Percentiles rank a stretch among this genome's conserved stretches.
These are phyloP conservation scores for Stereum hirsutum DNA, from an alignment of 1,284 basidiomycete genomes.

Conservation along the genomic window DNA sequence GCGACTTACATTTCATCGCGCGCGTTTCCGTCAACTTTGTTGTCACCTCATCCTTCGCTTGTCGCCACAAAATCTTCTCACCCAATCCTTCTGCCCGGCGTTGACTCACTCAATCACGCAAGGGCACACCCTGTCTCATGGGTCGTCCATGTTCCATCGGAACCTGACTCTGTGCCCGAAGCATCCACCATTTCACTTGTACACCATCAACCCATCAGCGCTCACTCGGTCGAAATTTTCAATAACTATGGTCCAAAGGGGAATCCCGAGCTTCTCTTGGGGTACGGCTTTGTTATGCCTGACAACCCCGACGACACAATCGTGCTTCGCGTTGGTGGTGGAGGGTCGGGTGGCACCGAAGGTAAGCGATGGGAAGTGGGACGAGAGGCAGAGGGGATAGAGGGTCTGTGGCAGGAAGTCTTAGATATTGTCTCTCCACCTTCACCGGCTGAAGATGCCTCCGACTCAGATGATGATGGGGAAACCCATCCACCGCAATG, in stretches of 20 bases:
- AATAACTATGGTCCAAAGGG: constrained; percentile 87
- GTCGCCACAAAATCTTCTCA: constrained; percentile 41
- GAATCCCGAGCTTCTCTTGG: constrained; percentile 80
- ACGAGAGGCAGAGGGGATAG: constrained; percentile 40
- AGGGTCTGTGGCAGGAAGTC: constrained; percentile 54
- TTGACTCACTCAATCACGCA: constrained; percentile 80
- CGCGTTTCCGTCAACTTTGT: constrained; percentile 78
- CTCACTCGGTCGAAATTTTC: constrained; percentile 62
- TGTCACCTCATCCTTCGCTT: constrained; percentile 50
- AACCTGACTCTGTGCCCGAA: constrained; percentile 7
- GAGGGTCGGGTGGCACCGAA: constrained; percentile 17
- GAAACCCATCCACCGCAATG: constrained; percentile 5
- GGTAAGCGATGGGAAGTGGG: constrained; percentile 54
- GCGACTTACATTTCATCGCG: constrained; percentile 78
- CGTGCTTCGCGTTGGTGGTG: constrained; percentile 63
- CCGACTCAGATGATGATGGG: constrained; percentile 12
- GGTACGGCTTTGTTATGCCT: constrained; percentile 77
- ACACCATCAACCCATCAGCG: constrained; percentile 30
- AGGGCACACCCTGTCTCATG: constrained; percentile 71
- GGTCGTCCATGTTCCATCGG: constrained; percentile 44
- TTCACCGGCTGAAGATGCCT: constrained; percentile 14
- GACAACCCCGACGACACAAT: constrained; percentile 81
- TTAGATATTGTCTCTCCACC: constrained; percentile 28
- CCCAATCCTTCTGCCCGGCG: constrained; percentile 77
- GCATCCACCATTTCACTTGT: constrained; percentile 26